These are phyloP conservation scores for Kalanchoe fedtschenkoi DNA, from an alignment of 164 flowering plant species.

Conservation along the genomic window DNA sequence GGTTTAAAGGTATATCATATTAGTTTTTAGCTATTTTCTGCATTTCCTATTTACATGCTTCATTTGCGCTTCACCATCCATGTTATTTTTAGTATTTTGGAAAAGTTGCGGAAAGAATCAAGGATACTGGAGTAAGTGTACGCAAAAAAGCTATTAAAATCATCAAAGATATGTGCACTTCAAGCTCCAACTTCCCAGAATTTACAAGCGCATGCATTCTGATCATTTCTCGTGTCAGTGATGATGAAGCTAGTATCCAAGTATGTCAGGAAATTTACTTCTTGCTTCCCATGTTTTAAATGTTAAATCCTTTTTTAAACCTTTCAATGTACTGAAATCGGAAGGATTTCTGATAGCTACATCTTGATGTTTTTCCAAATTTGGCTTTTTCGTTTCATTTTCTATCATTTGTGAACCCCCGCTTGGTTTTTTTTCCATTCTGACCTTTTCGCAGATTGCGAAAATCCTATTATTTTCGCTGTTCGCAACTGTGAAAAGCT, in stretches of 20 bases:
- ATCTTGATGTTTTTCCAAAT: too few relatives aligned
- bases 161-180: slow-evolving; percentile 88
- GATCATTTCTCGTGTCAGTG: slow-evolving; percentile 84
- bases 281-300: background rate
- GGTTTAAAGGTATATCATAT: slow-evolving; percentile 70
- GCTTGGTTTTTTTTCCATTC: too few relatives aligned
- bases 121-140: slow-evolving; percentile 99
- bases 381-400: too few relatives aligned
- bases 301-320: background rate
- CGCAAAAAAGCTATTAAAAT: slow-evolving; percentile 92
- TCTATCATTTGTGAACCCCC: too few relatives aligned
- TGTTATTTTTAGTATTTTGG: slow-evolving; percentile 65
- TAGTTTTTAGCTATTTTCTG: too few relatives aligned
- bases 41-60: background rate
- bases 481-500: too few relatives aligned
- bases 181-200: slow-evolving; percentile 63
- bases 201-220: slow-evolving; percentile 75
- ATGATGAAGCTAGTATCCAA: slow-evolving; percentile 96
- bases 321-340: background rate
- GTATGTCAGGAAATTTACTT: slow-evolving; percentile 23
- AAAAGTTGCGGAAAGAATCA: slow-evolving; percentile 90
- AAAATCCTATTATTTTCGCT: too few relatives aligned
- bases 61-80: background rate
- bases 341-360: background rate
- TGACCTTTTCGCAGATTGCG: too few relatives aligned